Percentiles rank a stretch among this genome's conserved stretches.
Evolutionary conservation across 495 filamentous ascomycete species (phyloP).

Genomic region (Penicillium simplicissimum): DNA sequence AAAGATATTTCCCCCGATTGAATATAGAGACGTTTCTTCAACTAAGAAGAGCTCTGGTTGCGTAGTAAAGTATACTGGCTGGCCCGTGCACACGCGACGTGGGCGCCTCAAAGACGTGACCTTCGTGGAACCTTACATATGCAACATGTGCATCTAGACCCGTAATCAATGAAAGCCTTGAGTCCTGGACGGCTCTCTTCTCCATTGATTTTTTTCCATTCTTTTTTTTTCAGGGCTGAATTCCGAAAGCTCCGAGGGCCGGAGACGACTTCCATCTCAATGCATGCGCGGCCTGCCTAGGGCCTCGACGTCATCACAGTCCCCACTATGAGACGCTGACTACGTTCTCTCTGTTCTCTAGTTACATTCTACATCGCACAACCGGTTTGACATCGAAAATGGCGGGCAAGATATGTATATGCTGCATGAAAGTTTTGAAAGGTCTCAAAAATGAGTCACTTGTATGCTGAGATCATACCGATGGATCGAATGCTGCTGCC

Average conservation of each 20-base stretch:
- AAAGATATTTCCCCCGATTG: not conserved
- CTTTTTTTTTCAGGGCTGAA: not conserved
- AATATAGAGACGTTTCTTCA: not conserved
- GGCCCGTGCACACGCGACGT: conserved; percentile 3
- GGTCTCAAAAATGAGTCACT: not conserved
- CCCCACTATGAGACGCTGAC: conserved; percentile 2
- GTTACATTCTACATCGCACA: not conserved
- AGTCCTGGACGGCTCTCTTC: not conserved
- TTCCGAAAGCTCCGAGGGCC: conserved; percentile 7
- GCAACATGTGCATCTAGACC: not conserved
- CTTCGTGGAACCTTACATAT: not conserved
- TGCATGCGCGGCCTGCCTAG: not conserved
- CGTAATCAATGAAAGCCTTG: not conserved
- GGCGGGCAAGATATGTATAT: not conserved
- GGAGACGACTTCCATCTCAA: conserved; percentile 11
- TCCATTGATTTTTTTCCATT: not conserved
- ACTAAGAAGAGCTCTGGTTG: not conserved
- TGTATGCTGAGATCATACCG: not conserved
- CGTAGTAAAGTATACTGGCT: not conserved
- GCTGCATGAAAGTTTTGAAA: not conserved
- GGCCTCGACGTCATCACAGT: conserved; percentile 2
- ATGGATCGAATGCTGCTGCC: not conserved
- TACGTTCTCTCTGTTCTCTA: not conserved
- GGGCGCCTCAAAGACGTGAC: not conserved
- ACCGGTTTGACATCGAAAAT: not conserved